Base-by-base conservation (phyloP, 768 basidiomycete species). In the Baorangia bicolor region DNA sequence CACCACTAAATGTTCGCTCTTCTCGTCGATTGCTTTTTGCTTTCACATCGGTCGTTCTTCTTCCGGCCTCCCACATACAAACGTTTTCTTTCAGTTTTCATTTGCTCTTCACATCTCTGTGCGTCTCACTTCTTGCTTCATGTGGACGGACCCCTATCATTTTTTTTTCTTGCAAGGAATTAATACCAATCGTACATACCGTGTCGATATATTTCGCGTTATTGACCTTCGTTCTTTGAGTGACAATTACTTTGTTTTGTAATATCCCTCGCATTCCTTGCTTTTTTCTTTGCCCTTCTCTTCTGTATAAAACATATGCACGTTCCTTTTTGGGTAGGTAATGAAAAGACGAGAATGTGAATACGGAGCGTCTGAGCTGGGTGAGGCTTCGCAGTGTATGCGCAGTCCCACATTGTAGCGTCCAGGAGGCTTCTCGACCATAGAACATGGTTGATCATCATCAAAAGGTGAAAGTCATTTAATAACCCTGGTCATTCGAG, bases 91-190 rank as follows among this genome's bases (percentile, higher is more conserved):
- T 66, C n/a, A 11, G 41, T 37, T 48, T 10, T 46, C 12, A 27
- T 45, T 44, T 42, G 7, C 39, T 20, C n/a, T 10, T 48, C 11
- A 23, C 53, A 51, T 18, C 46, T 6, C 27, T 27, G 33, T 23
- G 43, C 41, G 16, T 44, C 55, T 51, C 40, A 31, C 34, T 53
- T 46, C 14, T 45, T 42, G 46, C 42, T 46, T 53, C 33, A 47
- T 23, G n/a, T 50, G 42, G 33, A 64, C 45, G 48, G 48, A 56
- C 38, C 11, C 30, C 6, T 18, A 45, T n/a, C n/a, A n/a, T 48
- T 38, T 39, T 18, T 18, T 30, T 18, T 35, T 37, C 57, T 53
- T 67, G 52, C 54, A 56, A 46, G 58, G 64, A 60, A 57, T 56
- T 40, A 40, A 64, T 60, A 44, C 61, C 50, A 39, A 45, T 25